Evolutionary conservation across 257 asterid species (phyloP), one percentile per base, ranked within the genome.

Genomic region (Paulownia fortunei): DNA sequence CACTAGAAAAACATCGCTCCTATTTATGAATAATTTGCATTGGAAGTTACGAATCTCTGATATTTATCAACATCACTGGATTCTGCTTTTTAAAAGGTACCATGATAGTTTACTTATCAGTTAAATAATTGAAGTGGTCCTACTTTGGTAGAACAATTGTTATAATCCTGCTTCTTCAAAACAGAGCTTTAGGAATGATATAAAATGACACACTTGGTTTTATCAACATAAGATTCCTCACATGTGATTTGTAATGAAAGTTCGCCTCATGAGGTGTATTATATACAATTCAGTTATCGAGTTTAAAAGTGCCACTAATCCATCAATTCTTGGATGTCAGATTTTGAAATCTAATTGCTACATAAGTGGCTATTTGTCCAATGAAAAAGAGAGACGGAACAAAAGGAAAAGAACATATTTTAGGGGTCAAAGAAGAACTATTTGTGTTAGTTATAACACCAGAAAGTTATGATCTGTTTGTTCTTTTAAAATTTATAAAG

Each of bases 401-500:
- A 41, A 30, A 41, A 9, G 62, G 26, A 11, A 44, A 46, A 27
- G 7, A 26, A 23, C 55, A 32, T 70, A 0, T 78, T 66, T 2
- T 27, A 37, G 76, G 66, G 70, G 69, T n/a, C 9, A 5, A 72
- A 42, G 21, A 66, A 63, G 55, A 47, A 72, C 23, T 41, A 63
- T 23, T 41, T 75, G 34, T 55, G 18, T 56, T 71, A 27, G 39
- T 75, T 62, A 52, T 52, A 71, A 51, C 44, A 60, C 55, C 56
- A 58, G 23, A 62, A 80, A 30, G 23, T 68, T 34, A 54, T 42
- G 44, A 62, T 78, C 46, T 62, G 2, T 39, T 37, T 76, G 34
- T 60, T 74, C 76, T 69, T 37, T 69, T 27, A 52, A 30, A 79
- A 46, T 18, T 46, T 18, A 9, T 81, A 67, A 42, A 79, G 73